Evolutionary conservation across 2,329 filamentous ascomycete genomes (phyloP).

Genomic region (Phaeosphaeriaceae sp.): DNA sequence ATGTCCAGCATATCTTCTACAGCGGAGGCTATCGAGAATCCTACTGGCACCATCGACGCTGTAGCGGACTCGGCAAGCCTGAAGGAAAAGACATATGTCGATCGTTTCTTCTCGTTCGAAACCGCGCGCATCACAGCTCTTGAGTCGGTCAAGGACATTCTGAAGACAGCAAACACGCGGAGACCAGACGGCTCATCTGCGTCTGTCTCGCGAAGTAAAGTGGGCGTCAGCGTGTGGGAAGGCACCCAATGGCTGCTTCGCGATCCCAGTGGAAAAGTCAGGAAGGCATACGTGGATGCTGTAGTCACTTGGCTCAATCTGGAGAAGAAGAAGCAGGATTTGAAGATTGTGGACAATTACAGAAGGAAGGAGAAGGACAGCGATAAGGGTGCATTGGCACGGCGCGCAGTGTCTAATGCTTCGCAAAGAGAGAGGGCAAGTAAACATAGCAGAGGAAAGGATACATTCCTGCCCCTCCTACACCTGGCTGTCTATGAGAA

Average conservation of each 20-base stretch:
- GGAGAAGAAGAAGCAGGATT: constrained; percentile 75
- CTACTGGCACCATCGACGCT: constrained; percentile 57
- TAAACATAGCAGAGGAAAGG: constrained; percentile 64
- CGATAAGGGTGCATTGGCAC: constrained; percentile 55
- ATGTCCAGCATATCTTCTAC: constrained; percentile 53
- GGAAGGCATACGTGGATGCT: constrained; percentile 85
- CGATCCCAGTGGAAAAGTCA: constrained; percentile 78
- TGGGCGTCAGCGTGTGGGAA: constrained; percentile 88
- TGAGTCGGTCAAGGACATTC: constrained; percentile 80
- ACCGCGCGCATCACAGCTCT: constrained; percentile 72
- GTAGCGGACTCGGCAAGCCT: constrained; percentile 58
- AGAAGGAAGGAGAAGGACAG: constrained; percentile 52
- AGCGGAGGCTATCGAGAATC: constrained; percentile 60
- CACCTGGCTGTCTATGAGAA: constrained; percentile 92
- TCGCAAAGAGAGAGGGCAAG: constrained; percentile 67
- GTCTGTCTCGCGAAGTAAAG: constrained; percentile 74
- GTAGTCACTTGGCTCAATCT: constrained; percentile 82
- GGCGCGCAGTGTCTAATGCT: constrained; percentile 74
- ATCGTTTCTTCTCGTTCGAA: constrained; percentile 70
- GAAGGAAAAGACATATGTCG: constrained; percentile 60
- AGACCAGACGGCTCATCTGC: constrained; percentile 52
- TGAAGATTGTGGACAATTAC: constrained; percentile 67
- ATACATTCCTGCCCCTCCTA: constrained; percentile 81
- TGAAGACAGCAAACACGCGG: constrained; percentile 75
- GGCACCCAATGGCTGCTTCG: constrained; percentile 93